A percentile compares a stretch with the other conserved stretches of the same genome.
Conservation (phyloP, 352 stramenopile genomes). For the Blastocystis hominis region DNA sequence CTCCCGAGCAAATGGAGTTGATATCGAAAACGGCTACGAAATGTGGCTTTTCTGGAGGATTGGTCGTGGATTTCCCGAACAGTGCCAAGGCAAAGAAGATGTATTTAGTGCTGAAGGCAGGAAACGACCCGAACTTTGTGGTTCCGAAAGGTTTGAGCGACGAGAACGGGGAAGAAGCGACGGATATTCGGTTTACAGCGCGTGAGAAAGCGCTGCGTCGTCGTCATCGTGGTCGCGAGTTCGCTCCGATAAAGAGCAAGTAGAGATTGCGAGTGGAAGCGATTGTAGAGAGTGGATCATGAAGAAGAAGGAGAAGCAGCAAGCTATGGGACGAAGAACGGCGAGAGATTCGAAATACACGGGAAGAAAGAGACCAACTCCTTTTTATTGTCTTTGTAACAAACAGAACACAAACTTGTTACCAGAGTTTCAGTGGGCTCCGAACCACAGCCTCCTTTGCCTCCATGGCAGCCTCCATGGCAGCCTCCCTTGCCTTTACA, state of each 20-base stretch:
- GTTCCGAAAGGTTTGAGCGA: constrained; percentile 74
- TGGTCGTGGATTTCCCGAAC: constrained; percentile 98
- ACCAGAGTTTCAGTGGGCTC: not conserved
- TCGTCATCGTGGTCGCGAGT: constrained; percentile 51
- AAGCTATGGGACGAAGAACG: constrained; percentile 91
- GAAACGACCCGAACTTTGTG: constrained; percentile 66
- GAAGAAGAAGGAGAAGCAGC: constrained; percentile 70
- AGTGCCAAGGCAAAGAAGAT: constrained; percentile 96
- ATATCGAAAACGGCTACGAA: constrained; percentile 77
- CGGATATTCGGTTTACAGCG: constrained; percentile 17
- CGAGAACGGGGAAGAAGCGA: constrained; percentile 61
- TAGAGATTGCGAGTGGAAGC: not conserved
- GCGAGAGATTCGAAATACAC: constrained; percentile 96
- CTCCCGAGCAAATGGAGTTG: constrained; percentile 80
- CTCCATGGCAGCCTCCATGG: not conserved
- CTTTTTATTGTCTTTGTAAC: constrained; percentile 51
- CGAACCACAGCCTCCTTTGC: not conserved
- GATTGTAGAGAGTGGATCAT: constrained; percentile 62
- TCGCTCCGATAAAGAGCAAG: constrained; percentile 58
- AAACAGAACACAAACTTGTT: not conserved
- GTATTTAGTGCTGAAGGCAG: constrained; percentile 92
- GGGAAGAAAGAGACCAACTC: constrained; percentile 73
- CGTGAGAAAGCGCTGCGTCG: constrained; percentile 56
- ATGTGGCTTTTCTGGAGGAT: constrained; percentile 81
- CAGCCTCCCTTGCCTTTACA: not conserved